Base-by-base conservation (phyloP, 2,329 filamentous ascomycete species). In the Phaeophleospora eucalypticola region DNA sequence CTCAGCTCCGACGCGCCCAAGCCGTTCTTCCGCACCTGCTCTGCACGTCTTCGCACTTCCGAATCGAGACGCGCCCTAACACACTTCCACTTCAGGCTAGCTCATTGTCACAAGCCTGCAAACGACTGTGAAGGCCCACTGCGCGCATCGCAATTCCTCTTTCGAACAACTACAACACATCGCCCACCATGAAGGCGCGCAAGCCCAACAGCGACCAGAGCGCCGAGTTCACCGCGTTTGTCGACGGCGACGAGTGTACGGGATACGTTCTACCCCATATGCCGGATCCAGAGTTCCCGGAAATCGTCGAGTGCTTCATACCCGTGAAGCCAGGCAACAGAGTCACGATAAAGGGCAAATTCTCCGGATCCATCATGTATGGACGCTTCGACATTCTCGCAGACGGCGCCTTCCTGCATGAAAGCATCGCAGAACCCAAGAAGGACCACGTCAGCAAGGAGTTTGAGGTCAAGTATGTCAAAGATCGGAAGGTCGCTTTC, bases 241-340 rank as follows among this genome's bases (percentile, higher is more conserved):
- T 60, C 10, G 54, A 54, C 32, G 57, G 59, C 4, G 36, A 55
- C 1, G 36, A 47, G 3, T 58, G 65, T 10, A 27, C 58, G 3
- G 69, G 72, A 41, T 71, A 64, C 41, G 61, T 56, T 9, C 49
- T 68, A 14, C 64, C 64, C 4, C n/a, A n/a, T n/a, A n/a, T n/a
- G n/a, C n/a, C n/a, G n/a, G n/a, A n/a, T n/a, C n/a, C n/a, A n/a
- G n/a, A n/a, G n/a, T n/a, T n/a, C 4, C 64, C 63, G 32, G 48
- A 55, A 34, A 49, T 52, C 14, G 35, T 54, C 17, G 47, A 58
- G 35, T 68, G 65, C 56, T 71, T 66, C 43, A 57, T 72, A 2
- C 57, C 68, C 0, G 60, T 71, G 1, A 51, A 59, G 1, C 51
- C 58, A 4, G 63, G 58, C 17, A 50, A 69, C 4, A 52, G 58